These are phyloP conservation scores for Saccharomyces hybrid DNA, from an alignment of 1,139 yeast species.

Conservation along the genomic window DNA sequence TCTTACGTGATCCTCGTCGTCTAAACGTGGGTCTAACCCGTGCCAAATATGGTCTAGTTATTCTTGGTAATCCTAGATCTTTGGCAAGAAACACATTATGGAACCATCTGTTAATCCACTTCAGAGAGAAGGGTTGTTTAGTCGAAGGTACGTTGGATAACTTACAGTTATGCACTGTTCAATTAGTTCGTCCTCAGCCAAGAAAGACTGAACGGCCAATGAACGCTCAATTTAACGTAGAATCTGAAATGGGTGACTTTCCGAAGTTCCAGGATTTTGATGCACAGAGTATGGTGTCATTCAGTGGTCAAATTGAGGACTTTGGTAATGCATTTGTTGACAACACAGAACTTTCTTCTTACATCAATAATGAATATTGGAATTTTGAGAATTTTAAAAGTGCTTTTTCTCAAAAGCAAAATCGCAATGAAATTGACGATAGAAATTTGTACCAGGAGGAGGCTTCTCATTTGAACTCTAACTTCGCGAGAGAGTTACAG, in stretches of 20 bases:
- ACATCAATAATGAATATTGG: conserved; percentile 27
- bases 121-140: conserved; percentile 75
- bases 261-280: conserved; percentile 35
- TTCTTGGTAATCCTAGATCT: conserved; percentile 79
- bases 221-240: conserved; percentile 13
- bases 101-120: conserved; percentile 72
- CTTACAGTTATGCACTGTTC: conserved; percentile 65
- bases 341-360: conserved; percentile 29
- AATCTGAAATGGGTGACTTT: conserved; percentile 17
- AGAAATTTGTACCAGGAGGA: conserved; percentile 7
- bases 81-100: conserved; percentile 66
- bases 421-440: not conserved
- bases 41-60: conserved; percentile 76
- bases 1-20: conserved; percentile 82
- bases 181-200: conserved; percentile 36
- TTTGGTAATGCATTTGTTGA: conserved; percentile 22
- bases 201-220: conserved; percentile 10
- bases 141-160: conserved; percentile 90
- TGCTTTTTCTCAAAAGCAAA: not conserved
- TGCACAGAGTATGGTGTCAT: conserved; percentile 43
- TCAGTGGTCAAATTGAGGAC: conserved; percentile 30
- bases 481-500: conserved; percentile 12
- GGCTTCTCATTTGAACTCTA: conserved; percentile 8
- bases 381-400: conserved; percentile 11
- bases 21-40: conserved; percentile 88